Evolutionary conservation across 192 early-diverging fungal species (phyloP).

Genomic region (Entomortierella beljakovae): DNA sequence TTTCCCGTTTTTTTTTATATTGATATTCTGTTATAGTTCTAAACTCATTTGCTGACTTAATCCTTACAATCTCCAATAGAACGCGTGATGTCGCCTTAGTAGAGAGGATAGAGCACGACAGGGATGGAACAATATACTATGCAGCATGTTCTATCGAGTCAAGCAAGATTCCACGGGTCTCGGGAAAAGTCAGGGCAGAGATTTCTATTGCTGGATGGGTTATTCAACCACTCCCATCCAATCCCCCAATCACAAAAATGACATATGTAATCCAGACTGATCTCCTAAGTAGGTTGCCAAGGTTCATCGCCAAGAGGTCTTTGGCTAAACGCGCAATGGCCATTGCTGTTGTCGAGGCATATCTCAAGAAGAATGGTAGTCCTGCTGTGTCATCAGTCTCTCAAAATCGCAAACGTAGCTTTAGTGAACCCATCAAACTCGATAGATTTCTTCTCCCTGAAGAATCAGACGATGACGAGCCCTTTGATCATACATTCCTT

Average conservation of each 20-base stretch:
- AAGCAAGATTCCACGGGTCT: constrained; percentile 53
- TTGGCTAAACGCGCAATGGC: constrained; percentile 62
- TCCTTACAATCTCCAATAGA: constrained; percentile 2
- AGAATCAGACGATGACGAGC: constrained; percentile 27
- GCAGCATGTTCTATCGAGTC: constrained; percentile 61
- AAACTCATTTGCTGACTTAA: neutral
- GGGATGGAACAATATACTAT: constrained; percentile 61
- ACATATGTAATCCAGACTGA: constrained; percentile 65
- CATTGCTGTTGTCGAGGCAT: constrained; percentile 59
- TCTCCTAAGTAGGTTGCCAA: constrained; percentile 63
- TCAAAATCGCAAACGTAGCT: constrained; percentile 21
- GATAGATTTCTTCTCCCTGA: constrained; percentile 25
- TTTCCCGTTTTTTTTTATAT: no score
- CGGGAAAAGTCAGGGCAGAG: constrained; percentile 54
- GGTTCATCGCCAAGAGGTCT: constrained; percentile 64
- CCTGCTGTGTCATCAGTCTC: neutral
- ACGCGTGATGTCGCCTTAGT: constrained; percentile 46
- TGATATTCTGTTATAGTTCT: neutral
- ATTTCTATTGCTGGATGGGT: constrained; percentile 67
- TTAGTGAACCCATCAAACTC: constrained; percentile 37
- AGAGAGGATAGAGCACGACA: constrained; percentile 56
- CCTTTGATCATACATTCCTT: constrained; percentile 4
- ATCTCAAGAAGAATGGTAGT: constrained; percentile 61
- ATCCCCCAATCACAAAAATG: constrained; percentile 62
- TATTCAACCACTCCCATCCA: constrained; percentile 59